Evolutionary conservation across 208 protist genomes (phyloP).

Genomic region (Leptomonas pyrrhocoris): DNA sequence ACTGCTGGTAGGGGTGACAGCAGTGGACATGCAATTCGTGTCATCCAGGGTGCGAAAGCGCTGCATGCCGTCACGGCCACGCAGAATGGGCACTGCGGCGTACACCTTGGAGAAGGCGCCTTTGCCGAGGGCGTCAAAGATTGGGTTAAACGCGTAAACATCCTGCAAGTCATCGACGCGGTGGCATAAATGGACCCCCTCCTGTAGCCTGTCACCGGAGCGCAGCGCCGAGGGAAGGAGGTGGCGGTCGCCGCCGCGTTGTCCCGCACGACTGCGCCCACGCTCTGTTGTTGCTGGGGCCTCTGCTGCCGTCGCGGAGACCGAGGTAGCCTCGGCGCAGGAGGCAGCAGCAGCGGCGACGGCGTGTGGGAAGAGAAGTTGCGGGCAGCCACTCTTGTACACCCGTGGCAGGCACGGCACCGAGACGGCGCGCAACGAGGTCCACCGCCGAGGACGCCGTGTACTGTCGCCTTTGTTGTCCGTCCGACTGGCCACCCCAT

Average conservation of each 20-base stretch:
- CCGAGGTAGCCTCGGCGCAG: neutral
- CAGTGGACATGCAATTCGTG: too few species aligned
- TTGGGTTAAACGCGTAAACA: constrained; percentile 71
- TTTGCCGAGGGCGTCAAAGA: constrained; percentile 64
- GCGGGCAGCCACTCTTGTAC: constrained; percentile 26
- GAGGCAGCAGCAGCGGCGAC: neutral
- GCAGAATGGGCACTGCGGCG: constrained; percentile 66
- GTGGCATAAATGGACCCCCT: constrained; percentile 39
- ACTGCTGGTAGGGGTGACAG: neutral
- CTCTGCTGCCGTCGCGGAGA: constrained; percentile 1
- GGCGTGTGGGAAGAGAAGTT: constrained; percentile 3
- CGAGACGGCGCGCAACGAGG: constrained; percentile 47
- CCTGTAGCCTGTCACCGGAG: constrained; percentile 1
- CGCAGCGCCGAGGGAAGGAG: constrained; percentile 2
- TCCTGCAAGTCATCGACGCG: constrained; percentile 76
- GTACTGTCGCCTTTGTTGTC: neutral
- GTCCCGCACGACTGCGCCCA: neutral
- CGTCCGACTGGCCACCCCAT: neutral
- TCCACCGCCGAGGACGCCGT: neutral
- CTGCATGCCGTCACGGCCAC: constrained; percentile 27
- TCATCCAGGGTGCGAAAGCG: constrained; percentile 14
- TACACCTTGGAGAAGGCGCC: constrained; percentile 84
- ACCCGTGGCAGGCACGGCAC: constrained; percentile 43
- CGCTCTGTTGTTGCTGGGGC: neutral
- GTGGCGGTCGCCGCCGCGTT: neutral